A percentile compares a stretch with the other conserved stretches of the same genome.
Conservation (phyloP, 345 rosid genomes). For the Melaleuca quinquenervia region DNA sequence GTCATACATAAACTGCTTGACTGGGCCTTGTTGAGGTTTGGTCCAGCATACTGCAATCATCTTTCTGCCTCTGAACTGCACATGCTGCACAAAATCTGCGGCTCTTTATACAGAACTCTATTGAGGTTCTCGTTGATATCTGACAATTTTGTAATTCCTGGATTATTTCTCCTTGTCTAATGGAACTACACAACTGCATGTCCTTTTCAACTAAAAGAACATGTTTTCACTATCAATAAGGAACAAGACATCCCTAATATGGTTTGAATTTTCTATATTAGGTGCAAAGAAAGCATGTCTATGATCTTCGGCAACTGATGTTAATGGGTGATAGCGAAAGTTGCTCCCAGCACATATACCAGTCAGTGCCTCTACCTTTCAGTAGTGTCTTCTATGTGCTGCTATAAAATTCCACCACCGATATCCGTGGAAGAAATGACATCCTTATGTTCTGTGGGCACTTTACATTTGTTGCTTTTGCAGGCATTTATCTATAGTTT, state of each 20-base stretch:
- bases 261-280: constrained; percentile 3
- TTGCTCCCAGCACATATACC: constrained; percentile 74
- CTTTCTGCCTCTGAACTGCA: background rate
- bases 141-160: background rate
- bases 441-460: background rate
- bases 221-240: background rate
- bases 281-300: constrained; percentile 98
- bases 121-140: background rate
- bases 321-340: constrained; percentile 75
- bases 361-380: constrained; percentile 33
- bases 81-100: background rate
- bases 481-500: background rate
- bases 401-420: background rate
- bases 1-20: background rate
- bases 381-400: background rate
- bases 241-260: background rate
- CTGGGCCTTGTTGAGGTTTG: background rate
- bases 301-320: constrained; percentile 75
- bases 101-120: background rate
- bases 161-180: background rate
- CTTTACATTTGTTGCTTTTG: background rate
- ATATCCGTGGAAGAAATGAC: background rate
- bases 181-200: background rate
- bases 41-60: background rate
- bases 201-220: background rate